Percentiles rank a stretch among this genome's conserved stretches.
phyloP scores from a whole-genome alignment of 2,329 filamentous ascomycete genomes.

The Botrytis squamosa region DNA sequence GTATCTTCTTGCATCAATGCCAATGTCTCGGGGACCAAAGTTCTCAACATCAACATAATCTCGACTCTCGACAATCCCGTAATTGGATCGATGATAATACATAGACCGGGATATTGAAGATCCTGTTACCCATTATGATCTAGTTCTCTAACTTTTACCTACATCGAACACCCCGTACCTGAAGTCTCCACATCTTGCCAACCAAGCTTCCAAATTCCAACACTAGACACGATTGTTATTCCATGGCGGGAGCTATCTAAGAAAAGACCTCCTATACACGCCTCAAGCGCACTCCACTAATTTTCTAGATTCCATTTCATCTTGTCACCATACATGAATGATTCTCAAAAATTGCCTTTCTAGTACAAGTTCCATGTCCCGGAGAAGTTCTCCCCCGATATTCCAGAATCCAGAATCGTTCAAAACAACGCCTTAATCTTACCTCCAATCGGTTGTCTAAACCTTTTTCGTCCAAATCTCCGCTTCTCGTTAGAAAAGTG shows the following conservation, averaged over 20 bases:
- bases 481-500: background rate
- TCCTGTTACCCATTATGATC: background rate
- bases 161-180: background rate
- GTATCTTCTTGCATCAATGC: background rate
- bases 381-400: background rate
- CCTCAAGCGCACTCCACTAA: slow-evolving; percentile 2
- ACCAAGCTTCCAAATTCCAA: background rate
- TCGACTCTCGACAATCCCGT: background rate
- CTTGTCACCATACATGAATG: background rate
- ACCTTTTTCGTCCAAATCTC: background rate
- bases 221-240: background rate
- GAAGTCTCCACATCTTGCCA: slow-evolving; percentile 7
- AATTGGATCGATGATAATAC: slow-evolving; percentile 4
- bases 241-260: slow-evolving; percentile 1
- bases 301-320: background rate
- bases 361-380: background rate
- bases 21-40: slow-evolving; percentile 8
- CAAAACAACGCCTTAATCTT: slow-evolving; percentile 3
- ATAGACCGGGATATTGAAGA: background rate
- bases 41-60: background rate
- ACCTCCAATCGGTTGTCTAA: slow-evolving; percentile 5
- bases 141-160: background rate
- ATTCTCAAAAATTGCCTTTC: slow-evolving; percentile 1
- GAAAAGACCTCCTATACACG: background rate
- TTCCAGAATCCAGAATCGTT: slow-evolving; percentile 5